Evolutionary conservation across 352 stramenopile genomes (phyloP).

Genomic region (Blastocystis sp.): DNA sequence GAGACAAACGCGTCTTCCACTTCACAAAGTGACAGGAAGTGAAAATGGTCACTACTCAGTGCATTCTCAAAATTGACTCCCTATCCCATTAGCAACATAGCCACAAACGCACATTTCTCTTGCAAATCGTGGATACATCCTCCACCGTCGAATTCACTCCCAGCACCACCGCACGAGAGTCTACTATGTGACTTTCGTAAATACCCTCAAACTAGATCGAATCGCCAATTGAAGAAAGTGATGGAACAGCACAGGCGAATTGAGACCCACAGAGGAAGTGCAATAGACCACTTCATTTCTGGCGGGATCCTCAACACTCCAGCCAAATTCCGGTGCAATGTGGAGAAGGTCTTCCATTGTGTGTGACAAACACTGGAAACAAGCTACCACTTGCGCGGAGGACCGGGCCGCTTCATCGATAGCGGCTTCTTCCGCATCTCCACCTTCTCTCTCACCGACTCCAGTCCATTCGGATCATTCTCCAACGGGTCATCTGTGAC

Average conservation of each 20-base stretch:
- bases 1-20: conserved; percentile 1
- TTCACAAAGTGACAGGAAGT: neutral
- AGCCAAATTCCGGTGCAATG: conserved; percentile 43
- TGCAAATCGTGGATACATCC: conserved; percentile 19
- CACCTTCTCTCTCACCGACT: conserved; percentile 40
- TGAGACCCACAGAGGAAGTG: conserved; percentile 36
- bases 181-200: neutral
- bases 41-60: neutral
- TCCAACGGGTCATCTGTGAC: conserved; percentile 50
- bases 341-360: conserved; percentile 41
- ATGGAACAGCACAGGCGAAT: conserved; percentile 59
- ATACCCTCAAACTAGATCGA: neutral
- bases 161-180: conserved; percentile 7
- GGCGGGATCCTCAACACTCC: neutral
- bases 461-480: neutral
- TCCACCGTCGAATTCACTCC: conserved; percentile 23
- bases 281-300: conserved; percentile 41
- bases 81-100: neutral
- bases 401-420: neutral
- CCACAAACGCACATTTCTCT: conserved; percentile 5
- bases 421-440: conserved; percentile 31
- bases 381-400: neutral
- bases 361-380: neutral
- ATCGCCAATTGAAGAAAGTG: conserved; percentile 50
- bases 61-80: neutral